Percentiles rank a stretch among this genome's conserved stretches.
phyloP scores from a whole-genome alignment of 352 stramenopile species.

The Globisporangium canariense region DNA sequence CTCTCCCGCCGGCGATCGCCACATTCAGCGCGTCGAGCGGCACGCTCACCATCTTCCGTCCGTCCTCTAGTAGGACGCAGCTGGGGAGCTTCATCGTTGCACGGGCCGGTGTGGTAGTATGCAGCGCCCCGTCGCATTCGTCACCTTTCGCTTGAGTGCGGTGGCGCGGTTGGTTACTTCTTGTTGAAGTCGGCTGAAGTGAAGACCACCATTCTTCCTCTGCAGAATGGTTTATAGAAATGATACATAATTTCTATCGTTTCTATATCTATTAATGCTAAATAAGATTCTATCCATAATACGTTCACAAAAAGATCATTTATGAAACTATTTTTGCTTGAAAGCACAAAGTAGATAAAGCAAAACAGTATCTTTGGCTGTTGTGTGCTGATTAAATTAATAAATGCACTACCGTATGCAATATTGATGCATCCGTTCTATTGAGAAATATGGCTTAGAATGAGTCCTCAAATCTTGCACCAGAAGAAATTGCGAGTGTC shows the following conservation, averaged over 20 bases:
- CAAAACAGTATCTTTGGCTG: too few relatives aligned
- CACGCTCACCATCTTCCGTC: conserved; percentile 36
- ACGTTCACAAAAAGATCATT: too few relatives aligned
- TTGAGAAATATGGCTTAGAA: background rate
- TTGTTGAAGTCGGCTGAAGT: background rate
- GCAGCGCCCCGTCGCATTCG: too few relatives aligned
- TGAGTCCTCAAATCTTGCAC: background rate
- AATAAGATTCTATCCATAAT: too few relatives aligned
- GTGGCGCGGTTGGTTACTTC: background rate
- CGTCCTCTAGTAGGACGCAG: conserved; percentile 3
- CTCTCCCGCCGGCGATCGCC: conserved; percentile 29
- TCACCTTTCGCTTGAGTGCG: background rate
- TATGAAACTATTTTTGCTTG: too few relatives aligned
- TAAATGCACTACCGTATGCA: too few relatives aligned
- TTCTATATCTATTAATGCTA: too few relatives aligned
- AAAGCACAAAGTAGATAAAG: too few relatives aligned
- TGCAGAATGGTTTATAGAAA: too few relatives aligned
- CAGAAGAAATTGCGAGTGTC: conserved; percentile 9
- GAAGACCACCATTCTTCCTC: background rate
- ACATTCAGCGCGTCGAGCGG: conserved; percentile 33
- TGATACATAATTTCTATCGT: too few relatives aligned
- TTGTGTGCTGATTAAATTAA: too few relatives aligned
- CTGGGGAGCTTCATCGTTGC: conserved; percentile 5
- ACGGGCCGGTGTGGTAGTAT: background rate
- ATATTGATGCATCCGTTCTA: too few relatives aligned